Conservation (phyloP, 768 basidiomycete species). For the Tulasnella sp. region DNA sequence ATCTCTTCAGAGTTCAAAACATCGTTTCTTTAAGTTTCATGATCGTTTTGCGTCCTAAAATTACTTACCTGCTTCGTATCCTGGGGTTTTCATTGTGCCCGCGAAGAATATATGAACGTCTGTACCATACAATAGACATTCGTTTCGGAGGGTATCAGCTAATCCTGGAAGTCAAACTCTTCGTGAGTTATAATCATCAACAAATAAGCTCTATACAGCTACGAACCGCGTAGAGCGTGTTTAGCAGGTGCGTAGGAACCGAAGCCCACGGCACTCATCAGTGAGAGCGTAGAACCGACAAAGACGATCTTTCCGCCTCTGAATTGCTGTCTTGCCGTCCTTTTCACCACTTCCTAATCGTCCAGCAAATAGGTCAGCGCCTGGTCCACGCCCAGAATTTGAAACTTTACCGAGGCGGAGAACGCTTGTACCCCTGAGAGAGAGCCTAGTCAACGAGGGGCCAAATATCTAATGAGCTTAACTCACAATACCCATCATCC, state of each 20-base stretch:
- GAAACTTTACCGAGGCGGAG: conserved; percentile 47
- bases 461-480: not conserved
- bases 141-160: conserved; percentile 76
- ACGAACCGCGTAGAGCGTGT: conserved; percentile 74
- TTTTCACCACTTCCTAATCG: conserved; percentile 47
- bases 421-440: conserved; percentile 47
- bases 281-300: conserved; percentile 57
- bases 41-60: not conserved
- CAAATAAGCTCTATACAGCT: not conserved
- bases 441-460: not conserved
- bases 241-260: conserved; percentile 79
- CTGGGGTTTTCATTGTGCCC: conserved; percentile 72
- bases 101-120: conserved; percentile 80
- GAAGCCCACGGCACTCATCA: conserved; percentile 74
- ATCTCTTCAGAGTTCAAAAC: not conserved
- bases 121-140: conserved; percentile 73
- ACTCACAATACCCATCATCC: conserved; percentile 50
- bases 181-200: not conserved
- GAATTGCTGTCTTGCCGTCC: conserved; percentile 55
- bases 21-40: not conserved
- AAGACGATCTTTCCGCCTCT: conserved; percentile 67
- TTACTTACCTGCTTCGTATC: conserved; percentile 66
- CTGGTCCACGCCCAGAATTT: not conserved
- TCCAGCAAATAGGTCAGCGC: not conserved
- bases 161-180: conserved; percentile 51